phyloP scores from a whole-genome alignment of 371 early-diverging fungal genomes.

The Mycotypha africana region DNA sequence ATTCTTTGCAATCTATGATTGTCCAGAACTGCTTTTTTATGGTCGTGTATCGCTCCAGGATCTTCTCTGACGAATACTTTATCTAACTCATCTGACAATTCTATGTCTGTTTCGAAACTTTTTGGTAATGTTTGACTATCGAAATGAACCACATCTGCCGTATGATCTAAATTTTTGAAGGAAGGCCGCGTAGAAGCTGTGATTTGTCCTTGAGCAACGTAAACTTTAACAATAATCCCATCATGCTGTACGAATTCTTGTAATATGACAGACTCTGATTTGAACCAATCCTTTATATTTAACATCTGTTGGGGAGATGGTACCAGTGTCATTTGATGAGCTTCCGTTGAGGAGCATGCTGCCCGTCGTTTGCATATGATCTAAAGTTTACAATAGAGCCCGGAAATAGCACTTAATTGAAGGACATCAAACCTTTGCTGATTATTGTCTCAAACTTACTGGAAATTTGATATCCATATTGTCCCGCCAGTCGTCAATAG shows the following conservation, averaged over 20 bases:
- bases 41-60: conserved; percentile 10
- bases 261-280: conserved; percentile 31
- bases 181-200: conserved; percentile 36
- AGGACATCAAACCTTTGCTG: background rate
- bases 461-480: conserved; percentile 23
- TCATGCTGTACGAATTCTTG: conserved; percentile 47
- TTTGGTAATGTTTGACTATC: conserved; percentile 47
- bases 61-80: conserved; percentile 18
- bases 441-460: no score
- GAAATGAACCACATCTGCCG: conserved; percentile 26
- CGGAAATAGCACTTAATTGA: no score
- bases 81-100: conserved; percentile 18
- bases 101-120: conserved; percentile 17
- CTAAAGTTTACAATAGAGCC: conserved; percentile 14
- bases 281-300: conserved; percentile 10
- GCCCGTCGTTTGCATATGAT: conserved; percentile 39
- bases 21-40: conserved; percentile 22
- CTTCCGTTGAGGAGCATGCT: conserved; percentile 37
- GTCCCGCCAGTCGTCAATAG: conserved; percentile 8
- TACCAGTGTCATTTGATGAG: conserved; percentile 43
- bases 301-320: conserved; percentile 19
- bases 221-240: conserved; percentile 43
- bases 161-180: conserved; percentile 26
- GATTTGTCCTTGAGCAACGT: conserved; percentile 37
- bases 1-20: conserved; percentile 24